These are phyloP conservation scores for Henckelia pumila DNA, from an alignment of 257 asterid genomes.

Conservation along the genomic window DNA sequence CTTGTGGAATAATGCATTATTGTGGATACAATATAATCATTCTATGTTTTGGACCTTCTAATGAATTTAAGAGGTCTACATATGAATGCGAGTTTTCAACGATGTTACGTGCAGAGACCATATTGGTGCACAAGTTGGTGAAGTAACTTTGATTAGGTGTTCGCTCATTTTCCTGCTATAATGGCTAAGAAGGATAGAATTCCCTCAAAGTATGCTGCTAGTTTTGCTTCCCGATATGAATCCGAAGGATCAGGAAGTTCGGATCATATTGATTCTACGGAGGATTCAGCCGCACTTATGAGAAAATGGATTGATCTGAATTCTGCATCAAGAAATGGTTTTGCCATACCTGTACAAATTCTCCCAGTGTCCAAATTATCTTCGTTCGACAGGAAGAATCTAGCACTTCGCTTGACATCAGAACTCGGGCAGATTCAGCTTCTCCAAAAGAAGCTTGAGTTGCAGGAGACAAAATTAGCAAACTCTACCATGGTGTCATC, in stretches of 20 bases:
- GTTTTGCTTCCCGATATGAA: conserved; percentile 52
- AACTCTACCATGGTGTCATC: conserved; percentile 47
- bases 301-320: conserved; percentile 73
- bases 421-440: conserved; percentile 69
- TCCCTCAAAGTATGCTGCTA: conserved; percentile 47
- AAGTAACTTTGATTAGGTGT: conserved; percentile 21
- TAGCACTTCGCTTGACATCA: conserved; percentile 53
- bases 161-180: conserved; percentile 24
- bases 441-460: conserved; percentile 50
- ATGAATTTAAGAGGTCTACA: conserved; percentile 22
- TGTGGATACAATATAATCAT: background rate
- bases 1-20: conserved; percentile 4
- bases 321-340: conserved; percentile 64
- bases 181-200: conserved; percentile 67
- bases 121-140: no score
- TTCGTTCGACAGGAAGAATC: conserved; percentile 51
- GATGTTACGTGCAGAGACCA: conserved; percentile 35
- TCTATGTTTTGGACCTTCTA: background rate
- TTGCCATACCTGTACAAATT: conserved; percentile 66
- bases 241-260: conserved; percentile 76
- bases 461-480: conserved; percentile 32
- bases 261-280: conserved; percentile 44
- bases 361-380: conserved; percentile 56
- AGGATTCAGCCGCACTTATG: conserved; percentile 47
- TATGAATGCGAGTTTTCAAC: conserved; percentile 27